A percentile compares a stretch with the other conserved stretches of the same genome.
phyloP scores from a whole-genome alignment of 805 yeast genomes.

The Kodamaea fukazawae region DNA sequence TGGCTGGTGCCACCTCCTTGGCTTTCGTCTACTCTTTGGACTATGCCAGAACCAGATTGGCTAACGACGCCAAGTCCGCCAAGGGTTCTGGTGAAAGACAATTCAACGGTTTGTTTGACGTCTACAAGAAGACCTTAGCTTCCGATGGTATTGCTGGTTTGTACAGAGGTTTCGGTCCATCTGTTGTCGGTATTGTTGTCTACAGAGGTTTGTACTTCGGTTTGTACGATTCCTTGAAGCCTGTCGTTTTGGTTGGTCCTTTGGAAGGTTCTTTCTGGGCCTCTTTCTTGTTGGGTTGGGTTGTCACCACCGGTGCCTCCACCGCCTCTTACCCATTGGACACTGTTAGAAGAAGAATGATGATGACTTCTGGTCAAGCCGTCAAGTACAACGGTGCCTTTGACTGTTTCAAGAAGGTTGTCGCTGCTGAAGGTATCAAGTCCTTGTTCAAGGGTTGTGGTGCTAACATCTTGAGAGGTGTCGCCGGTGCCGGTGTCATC shows the following conservation, averaged over 20 bases:
- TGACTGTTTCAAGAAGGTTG: slow-evolving; percentile 88
- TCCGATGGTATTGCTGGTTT: slow-evolving; percentile 97
- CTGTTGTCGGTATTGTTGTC: slow-evolving; percentile 95
- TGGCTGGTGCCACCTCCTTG: slow-evolving; percentile 95
- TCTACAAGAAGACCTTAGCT: slow-evolving; percentile 92
- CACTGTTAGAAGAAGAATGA: slow-evolving; percentile 99
- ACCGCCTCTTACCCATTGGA: slow-evolving; percentile 99
- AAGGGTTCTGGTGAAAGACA: slow-evolving; percentile 87
- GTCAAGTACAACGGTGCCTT: slow-evolving; percentile 94
- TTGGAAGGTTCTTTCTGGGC: slow-evolving; percentile 93
- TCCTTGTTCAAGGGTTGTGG: slow-evolving; percentile 99
- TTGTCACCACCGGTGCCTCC: slow-evolving; percentile 97
- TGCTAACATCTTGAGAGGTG: slow-evolving; percentile 99
- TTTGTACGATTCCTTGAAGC: slow-evolving; percentile 94
- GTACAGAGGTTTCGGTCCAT: slow-evolving; percentile 99
- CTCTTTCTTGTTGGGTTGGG: slow-evolving; percentile 96
- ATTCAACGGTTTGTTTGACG: slow-evolving; percentile 96
- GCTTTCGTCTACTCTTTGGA: slow-evolving; percentile 94
- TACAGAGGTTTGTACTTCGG: slow-evolving; percentile 99
- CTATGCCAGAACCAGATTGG: slow-evolving; percentile 98
- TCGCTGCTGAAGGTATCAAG: slow-evolving; percentile 90
- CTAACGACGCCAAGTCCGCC: slow-evolving; percentile 93
- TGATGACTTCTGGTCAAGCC: slow-evolving; percentile 99
- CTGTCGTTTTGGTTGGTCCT: slow-evolving; percentile 90
- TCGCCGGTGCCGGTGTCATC: slow-evolving; percentile 99